These are phyloP conservation scores for Acanthamoeba divionensis DNA, from an alignment of 208 protist species.

Conservation along the genomic window DNA sequence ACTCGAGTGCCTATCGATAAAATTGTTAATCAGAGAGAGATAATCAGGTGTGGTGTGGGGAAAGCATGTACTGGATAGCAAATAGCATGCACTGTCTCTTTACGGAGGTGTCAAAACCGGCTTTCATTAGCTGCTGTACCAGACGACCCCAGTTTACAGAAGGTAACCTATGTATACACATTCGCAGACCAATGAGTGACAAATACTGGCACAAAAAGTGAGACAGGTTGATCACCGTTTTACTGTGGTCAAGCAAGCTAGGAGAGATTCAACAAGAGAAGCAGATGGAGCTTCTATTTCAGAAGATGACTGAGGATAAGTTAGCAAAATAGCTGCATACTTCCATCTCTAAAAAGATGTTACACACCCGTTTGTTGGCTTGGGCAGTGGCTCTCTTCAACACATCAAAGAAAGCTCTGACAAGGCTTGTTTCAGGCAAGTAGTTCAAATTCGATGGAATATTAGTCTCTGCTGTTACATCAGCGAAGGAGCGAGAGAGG, in stretches of 20 bases:
- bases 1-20: not conserved
- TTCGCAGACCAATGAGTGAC: not conserved
- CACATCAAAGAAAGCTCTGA: slow-evolving; percentile 41
- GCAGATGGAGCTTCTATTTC: no score
- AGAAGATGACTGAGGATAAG: no score
- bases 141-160: slow-evolving; percentile 14
- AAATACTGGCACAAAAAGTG: no score
- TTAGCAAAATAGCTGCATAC: no score
- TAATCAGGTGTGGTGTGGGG: not conserved
- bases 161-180: not conserved
- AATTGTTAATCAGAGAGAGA: not conserved
- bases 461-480: slow-evolving; percentile 2
- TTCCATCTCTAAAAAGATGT: not conserved
- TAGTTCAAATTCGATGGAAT: slow-evolving; percentile 46
- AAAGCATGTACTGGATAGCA: not conserved
- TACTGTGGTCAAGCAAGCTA: not conserved
- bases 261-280: not conserved
- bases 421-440: slow-evolving; percentile 16
- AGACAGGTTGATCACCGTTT: not conserved
- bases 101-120: not conserved
- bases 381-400: not conserved
- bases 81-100: not conserved
- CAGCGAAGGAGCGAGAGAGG: not conserved
- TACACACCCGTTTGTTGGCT: not conserved
- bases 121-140: slow-evolving; percentile 39